Evolutionary conservation across 140 eudicot genomes (phyloP).

Genomic region (Senecio squalidus): DNA sequence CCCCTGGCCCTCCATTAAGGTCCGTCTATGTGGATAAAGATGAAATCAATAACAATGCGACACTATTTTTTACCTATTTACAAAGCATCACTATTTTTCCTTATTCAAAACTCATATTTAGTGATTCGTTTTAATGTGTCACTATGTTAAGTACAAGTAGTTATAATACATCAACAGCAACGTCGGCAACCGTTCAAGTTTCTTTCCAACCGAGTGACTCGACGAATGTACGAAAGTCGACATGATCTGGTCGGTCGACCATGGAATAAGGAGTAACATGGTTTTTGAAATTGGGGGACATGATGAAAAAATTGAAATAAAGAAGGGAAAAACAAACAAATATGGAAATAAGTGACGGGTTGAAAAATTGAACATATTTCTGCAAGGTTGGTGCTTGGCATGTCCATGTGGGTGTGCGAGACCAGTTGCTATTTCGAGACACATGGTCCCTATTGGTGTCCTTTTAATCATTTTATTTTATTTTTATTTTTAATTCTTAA

Average conservation of each 20-base stretch:
- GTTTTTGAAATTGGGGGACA: conserved; percentile 19
- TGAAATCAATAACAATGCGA: too few species aligned
- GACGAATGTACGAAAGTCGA: not conserved
- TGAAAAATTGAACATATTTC: conserved; percentile 27
- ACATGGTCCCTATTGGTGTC: conserved; percentile 26
- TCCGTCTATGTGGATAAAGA: too few species aligned
- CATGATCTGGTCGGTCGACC: conserved; percentile 11
- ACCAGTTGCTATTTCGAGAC: conserved; percentile 24
- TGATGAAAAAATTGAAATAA: conserved; percentile 16
- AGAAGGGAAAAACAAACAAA: conserved; percentile 17
- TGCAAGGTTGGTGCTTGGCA: conserved; percentile 48
- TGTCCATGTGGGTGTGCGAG: conserved; percentile 33
- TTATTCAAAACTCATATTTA: too few species aligned
- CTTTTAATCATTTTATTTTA: conserved; percentile 21
- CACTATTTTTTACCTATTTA: too few species aligned
- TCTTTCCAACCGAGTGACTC: conserved; percentile 7
- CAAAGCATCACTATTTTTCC: too few species aligned
- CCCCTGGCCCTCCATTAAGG: too few species aligned
- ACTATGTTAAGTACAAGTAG: too few species aligned
- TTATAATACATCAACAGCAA: not conserved
- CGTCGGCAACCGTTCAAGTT: conserved; percentile 2
- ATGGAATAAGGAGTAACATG: conserved; percentile 26
- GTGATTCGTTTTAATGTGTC: too few species aligned
- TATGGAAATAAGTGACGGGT: conserved; percentile 27
- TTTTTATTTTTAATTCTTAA: too few species aligned